Base-by-base conservation (phyloP, 352 stramenopile genomes). In the Phytophthora cactorum region DNA sequence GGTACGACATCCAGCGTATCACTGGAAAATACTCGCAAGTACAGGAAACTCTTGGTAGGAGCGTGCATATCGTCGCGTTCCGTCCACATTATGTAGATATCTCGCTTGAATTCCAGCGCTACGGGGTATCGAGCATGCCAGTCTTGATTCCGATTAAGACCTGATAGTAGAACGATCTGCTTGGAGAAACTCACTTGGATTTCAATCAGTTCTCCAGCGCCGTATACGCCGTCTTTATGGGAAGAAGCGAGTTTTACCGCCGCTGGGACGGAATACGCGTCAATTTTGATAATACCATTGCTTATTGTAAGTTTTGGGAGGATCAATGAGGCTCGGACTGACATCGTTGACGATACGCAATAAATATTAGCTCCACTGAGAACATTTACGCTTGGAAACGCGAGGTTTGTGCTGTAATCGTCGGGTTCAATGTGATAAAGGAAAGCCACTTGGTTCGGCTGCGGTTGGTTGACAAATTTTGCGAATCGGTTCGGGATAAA, bases 141-240 rank as follows among this genome's bases (percentile, higher is more conserved):
- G 10, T 86, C 69, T 38, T 88, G 81, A 27, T 94, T 78, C 5
- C 56, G 56, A 36, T 92, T 94, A 3, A 94, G 51, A 2, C 86
- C 86, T 0, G 82, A 87, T 14, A 91, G 69, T 1, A 91, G 36
- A 3, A 84, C 75, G n/a, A 92, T 70, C 10, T 73, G 27, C 38
- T 91, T 92, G 0, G 84, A 89, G 39, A 95, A 90, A 9, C 65
- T 86, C 9, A 92, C 67, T 14, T 90, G 66, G 22, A 95, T 89
- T 5, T 84, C 65, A 22, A 95, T 89, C 15, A 84, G 66, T 52
- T 95, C 84, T 1, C 86, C 86, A 2, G 73, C 78, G 1, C 84
- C 86, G 54, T 85, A 86, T 0, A 72, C 67, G 0, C 84, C 83
- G 34, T 91, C 66, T 0, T 53, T 29, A 10, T 90, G 81, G 0